Evolutionary conservation across 1,284 basidiomycete genomes (phyloP).

Genomic region (Pseudozyma flocculosa): DNA sequence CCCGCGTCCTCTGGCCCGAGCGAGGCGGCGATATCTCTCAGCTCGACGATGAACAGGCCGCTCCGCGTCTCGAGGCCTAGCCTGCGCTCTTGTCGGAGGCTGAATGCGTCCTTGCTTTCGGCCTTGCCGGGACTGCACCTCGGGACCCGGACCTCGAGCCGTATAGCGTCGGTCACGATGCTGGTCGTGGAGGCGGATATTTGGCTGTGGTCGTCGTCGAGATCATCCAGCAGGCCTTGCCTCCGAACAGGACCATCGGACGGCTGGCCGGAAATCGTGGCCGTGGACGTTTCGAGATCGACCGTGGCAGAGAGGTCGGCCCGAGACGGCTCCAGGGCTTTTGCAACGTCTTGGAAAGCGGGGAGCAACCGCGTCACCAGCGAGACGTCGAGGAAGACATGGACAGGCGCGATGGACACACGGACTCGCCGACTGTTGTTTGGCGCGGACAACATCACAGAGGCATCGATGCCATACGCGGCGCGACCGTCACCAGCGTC

Average conservation of each 20-base stretch:
- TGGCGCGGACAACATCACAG: background rate
- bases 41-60: conserved; percentile 34
- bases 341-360: no score
- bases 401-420: conserved; percentile 20
- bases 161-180: conserved; percentile 15
- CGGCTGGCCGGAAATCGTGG: background rate
- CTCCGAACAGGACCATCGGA: background rate
- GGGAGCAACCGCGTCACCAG: conserved; percentile 30
- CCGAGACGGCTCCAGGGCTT: no score
- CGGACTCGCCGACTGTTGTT: conserved; percentile 2
- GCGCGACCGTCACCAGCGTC: background rate
- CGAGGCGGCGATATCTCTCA: conserved; percentile 9
- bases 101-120: background rate
- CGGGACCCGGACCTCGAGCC: conserved; percentile 32
- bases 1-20: no score
- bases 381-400: conserved; percentile 40
- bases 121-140: background rate
- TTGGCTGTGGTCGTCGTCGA: background rate
- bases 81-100: conserved; percentile 5
- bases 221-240: background rate
- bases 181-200: background rate
- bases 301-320: background rate
- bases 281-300: background rate
- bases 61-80: conserved; percentile 24
- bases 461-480: background rate